Evolutionary conservation across 371 early-diverging fungal species (phyloP).

Genomic region (Lichtheimia hyalospora): DNA sequence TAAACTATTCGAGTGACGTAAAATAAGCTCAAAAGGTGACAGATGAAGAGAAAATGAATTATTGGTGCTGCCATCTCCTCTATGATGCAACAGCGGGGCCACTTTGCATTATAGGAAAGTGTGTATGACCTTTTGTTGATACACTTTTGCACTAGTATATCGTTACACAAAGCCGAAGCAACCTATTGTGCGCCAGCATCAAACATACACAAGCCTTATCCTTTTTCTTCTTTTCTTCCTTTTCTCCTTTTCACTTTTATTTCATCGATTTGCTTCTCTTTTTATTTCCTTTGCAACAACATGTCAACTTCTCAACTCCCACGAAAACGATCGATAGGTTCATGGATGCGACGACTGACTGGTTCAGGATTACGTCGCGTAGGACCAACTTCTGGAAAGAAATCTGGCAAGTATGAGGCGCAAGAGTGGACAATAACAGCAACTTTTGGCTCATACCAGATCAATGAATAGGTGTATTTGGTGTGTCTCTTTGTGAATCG

Average conservation of each 20-base stretch:
- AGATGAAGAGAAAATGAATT: no score
- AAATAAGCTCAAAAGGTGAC: no score
- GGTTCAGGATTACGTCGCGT: neutral
- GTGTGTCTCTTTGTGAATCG: conserved; percentile 19
- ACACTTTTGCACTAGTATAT: neutral
- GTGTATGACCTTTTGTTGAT: no score
- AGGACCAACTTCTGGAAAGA: no score
- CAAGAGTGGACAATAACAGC: neutral
- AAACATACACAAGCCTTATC: neutral
- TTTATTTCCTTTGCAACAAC: neutral
- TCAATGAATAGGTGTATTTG: conserved; percentile 16
- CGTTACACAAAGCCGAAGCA: neutral
- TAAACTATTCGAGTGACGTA: no score
- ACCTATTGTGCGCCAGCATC: no score
- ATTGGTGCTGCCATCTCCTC: no score
- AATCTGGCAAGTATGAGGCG: no score
- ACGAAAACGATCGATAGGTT: neutral
- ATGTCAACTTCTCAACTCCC: neutral
- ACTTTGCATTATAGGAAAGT: no score
- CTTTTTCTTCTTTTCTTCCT: neutral
- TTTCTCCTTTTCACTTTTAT: neutral
- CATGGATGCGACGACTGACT: neutral
- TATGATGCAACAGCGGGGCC: no score
- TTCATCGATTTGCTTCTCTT: neutral
- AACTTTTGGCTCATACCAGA: neutral